Evolutionary conservation across 768 basidiomycete genomes (phyloP).

Genomic region (Obba rivulosa): DNA sequence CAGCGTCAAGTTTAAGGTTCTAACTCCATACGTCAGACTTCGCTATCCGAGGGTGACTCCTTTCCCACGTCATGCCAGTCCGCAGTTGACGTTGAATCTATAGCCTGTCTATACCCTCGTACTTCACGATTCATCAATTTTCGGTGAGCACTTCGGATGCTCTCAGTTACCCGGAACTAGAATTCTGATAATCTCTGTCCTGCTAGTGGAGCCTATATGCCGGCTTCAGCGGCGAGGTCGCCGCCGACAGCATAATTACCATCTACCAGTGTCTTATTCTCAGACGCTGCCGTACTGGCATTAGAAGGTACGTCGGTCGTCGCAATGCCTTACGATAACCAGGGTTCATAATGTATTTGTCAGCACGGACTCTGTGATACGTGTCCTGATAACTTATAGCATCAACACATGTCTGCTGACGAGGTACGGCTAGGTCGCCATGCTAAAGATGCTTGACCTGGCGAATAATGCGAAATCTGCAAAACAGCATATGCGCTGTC

Average conservation of each 20-base stretch:
- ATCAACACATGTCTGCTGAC: slow-evolving; percentile 16
- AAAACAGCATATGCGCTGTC: slow-evolving; percentile 9
- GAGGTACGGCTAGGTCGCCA: slow-evolving; percentile 3
- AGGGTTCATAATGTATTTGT: neutral
- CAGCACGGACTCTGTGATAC: slow-evolving; percentile 14
- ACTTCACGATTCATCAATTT: slow-evolving; percentile 3
- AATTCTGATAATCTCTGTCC: neutral
- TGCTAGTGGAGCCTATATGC: slow-evolving; percentile 15
- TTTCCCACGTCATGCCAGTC: no score
- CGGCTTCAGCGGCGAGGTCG: slow-evolving; percentile 11
- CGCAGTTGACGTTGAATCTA: neutral
- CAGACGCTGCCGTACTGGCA: slow-evolving; percentile 6
- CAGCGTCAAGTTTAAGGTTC: neutral
- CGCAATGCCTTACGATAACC: neutral
- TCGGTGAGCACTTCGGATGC: slow-evolving; percentile 2
- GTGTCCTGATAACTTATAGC: slow-evolving; percentile 11
- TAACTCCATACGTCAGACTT: slow-evolving; percentile 1
- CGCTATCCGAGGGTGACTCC: slow-evolving; percentile 5
- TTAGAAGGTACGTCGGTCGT: slow-evolving; percentile 4
- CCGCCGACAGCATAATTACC: slow-evolving; percentile 9
- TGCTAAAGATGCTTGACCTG: neutral
- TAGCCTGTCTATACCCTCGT: slow-evolving; percentile 4
- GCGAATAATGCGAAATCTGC: neutral
- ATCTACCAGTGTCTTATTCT: slow-evolving; percentile 10
- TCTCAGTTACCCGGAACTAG: neutral